phyloP scores from a whole-genome alignment of 2,329 filamentous ascomycete genomes.

The Berkeleyomyces basicola region DNA sequence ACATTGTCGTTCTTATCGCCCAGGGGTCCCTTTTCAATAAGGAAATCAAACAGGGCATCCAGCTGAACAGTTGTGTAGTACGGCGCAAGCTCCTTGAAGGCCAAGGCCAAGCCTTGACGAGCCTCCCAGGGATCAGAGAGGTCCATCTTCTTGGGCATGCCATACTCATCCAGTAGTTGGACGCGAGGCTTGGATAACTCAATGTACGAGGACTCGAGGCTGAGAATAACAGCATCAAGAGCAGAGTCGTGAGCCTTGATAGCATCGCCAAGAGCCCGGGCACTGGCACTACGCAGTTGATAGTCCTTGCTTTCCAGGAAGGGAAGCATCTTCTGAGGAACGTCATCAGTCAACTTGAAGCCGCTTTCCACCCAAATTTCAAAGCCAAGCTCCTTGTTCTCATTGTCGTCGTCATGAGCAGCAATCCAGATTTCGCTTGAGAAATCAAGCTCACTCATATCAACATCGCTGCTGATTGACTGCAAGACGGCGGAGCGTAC shows the following conservation, averaged over 20 bases:
- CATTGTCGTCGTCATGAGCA: conserved; percentile 75
- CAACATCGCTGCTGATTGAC: conserved; percentile 78
- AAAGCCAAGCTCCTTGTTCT: conserved; percentile 66
- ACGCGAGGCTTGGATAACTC: conserved; percentile 68
- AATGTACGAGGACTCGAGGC: conserved; percentile 54
- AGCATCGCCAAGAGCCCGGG: conserved; percentile 63
- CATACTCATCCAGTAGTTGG: conserved; percentile 78
- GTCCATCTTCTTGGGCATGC: conserved; percentile 84
- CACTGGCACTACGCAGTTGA: conserved; percentile 69
- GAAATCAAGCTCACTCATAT: conserved; percentile 72
- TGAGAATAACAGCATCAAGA: conserved; percentile 44
- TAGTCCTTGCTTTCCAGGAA: conserved; percentile 68
- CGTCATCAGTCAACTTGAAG: conserved; percentile 49
- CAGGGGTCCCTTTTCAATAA: conserved; percentile 76
- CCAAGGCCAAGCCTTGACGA: conserved; percentile 73
- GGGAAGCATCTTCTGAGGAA: conserved; percentile 51
- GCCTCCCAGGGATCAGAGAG: conserved; percentile 80
- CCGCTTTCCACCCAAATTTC: conserved; percentile 94
- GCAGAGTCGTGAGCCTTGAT: conserved; percentile 42
- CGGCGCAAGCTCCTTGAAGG: conserved; percentile 66
- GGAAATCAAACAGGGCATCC: conserved; percentile 63
- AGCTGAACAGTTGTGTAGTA: conserved; percentile 53
- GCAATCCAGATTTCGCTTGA: conserved; percentile 88
- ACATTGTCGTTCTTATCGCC: conserved; percentile 65
- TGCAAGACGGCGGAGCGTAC: conserved; percentile 77